phyloP scores from a whole-genome alignment of 208 protist species.

The Acanthamoeba quina region DNA sequence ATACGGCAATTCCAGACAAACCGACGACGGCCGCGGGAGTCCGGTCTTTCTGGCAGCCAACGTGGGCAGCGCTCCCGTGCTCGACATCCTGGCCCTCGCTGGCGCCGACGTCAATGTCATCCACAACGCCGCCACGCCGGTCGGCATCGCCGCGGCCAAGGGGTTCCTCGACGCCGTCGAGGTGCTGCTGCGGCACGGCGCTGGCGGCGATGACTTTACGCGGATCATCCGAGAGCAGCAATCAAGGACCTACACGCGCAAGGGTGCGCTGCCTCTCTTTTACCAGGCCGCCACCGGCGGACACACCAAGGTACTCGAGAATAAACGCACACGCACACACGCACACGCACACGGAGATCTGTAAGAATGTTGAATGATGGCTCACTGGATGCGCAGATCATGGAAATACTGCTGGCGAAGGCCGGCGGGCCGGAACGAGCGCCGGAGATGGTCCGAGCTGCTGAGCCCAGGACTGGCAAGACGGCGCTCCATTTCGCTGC shows the following conservation, averaged over 20 bases:
- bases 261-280: not conserved
- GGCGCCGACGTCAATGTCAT: conserved; percentile 6
- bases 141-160: not conserved
- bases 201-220: not conserved
- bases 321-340: no score
- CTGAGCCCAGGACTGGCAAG: not conserved
- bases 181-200: conserved; percentile 10
- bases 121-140: not conserved
- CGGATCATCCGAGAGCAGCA: not conserved
- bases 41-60: not conserved
- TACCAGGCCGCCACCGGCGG: conserved; percentile 17
- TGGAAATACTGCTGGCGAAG: not conserved
- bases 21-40: not conserved
- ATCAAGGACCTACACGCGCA: not conserved
- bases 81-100: conserved; percentile 4
- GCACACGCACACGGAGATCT: no score
- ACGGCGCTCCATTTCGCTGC: conserved; percentile 14
- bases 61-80: not conserved
- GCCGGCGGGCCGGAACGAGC: not conserved
- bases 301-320: not conserved
- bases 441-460: not conserved
- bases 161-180: conserved; percentile 6
- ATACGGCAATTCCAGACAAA: no score
- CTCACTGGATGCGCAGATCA: not conserved
- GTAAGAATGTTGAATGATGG: no score